Base-by-base conservation (phyloP, 495 filamentous ascomycete genomes). In the Cercophora samala region DNA sequence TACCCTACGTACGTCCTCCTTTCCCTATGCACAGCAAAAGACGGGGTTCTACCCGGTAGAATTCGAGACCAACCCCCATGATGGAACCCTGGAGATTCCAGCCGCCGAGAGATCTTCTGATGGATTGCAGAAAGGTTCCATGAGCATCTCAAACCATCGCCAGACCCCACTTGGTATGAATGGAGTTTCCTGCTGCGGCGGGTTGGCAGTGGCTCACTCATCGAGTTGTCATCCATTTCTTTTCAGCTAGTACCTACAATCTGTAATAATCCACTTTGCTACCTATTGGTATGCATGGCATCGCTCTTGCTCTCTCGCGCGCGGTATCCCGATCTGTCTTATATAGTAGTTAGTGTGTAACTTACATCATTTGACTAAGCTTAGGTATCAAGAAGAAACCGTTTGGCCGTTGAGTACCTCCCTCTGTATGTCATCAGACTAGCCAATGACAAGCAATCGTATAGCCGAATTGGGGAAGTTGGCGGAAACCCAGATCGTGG, bases 1-100 rank as follows among this genome's bases (percentile, higher is more conserved):
- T 19, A n/a, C 5, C 18, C n/a, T 23, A 54, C 15, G 17, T 54
- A 6, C 15, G 15, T 56, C n/a, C n/a, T 21, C 18, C n/a, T 18
- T 21, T 56, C 53, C 53, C 53, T 56, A 52, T 25, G 21, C 29
- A 58, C 18, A 46, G 37, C 37, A 46, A 11, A 46, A 46, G 37
- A 46, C 37, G 37, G 37, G 37, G 37, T 46, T 46, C 37, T 46
- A 18, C 6, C 5, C 51, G 23, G 19, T 23, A 26, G 25, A 58
- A 21, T 66, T 15, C 66, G 62, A 61, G 66, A 61, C 56, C 32
- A 54, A 63, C 60, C 64, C 21, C 56, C 5, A n/a, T 64, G 53
- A 42, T 55, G 23, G 24, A 26, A 23, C 60, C 62, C 58, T n/a
- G 42, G n/a, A 46, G 37, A 46, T 56, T 18, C n/a, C 52, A 17